Evolutionary conservation across 495 filamentous ascomycete genomes (phyloP).

Genomic region (Haplographium delicatum): DNA sequence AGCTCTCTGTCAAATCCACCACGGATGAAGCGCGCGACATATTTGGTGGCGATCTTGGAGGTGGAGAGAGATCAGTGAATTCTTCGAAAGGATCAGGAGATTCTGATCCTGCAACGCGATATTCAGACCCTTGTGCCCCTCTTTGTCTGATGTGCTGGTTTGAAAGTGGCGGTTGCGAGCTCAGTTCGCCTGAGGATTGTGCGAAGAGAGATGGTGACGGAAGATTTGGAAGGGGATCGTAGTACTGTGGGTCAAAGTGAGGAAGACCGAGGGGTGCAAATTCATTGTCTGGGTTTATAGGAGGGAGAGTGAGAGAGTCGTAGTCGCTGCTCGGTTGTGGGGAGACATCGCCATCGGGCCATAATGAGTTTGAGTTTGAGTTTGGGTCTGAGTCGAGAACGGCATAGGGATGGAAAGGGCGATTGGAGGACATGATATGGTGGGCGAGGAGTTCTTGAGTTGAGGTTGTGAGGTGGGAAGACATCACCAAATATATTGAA

Average conservation of each 20-base stretch:
- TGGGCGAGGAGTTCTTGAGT: background rate
- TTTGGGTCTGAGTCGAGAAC: background rate
- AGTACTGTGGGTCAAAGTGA: background rate
- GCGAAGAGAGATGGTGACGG: background rate
- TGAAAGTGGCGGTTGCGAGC: constrained; percentile 7
- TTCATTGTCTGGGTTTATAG: background rate
- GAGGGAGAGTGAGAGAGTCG: constrained; percentile 7
- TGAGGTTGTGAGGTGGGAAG: background rate
- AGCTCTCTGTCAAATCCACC: constrained; percentile 27
- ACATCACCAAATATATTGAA: background rate
- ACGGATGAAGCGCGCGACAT: constrained; percentile 18
- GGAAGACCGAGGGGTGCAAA: background rate
- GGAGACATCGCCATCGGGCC: constrained; percentile 1
- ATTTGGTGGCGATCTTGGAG: background rate
- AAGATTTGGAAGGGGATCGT: constrained; percentile 1
- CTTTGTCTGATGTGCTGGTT: constrained; percentile 14
- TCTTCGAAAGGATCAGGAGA: constrained; percentile 22
- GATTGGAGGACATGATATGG: background rate
- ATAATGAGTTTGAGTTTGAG: constrained; percentile 4
- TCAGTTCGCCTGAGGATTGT: background rate
- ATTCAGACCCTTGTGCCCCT: background rate
- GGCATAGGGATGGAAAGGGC: background rate
- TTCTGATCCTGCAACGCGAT: constrained; percentile 6
- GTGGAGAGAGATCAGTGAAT: constrained; percentile 4
- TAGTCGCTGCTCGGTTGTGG: background rate